Evolutionary conservation across 208 protist genomes (phyloP).

Genomic region (Leishmania guyanensis): DNA sequence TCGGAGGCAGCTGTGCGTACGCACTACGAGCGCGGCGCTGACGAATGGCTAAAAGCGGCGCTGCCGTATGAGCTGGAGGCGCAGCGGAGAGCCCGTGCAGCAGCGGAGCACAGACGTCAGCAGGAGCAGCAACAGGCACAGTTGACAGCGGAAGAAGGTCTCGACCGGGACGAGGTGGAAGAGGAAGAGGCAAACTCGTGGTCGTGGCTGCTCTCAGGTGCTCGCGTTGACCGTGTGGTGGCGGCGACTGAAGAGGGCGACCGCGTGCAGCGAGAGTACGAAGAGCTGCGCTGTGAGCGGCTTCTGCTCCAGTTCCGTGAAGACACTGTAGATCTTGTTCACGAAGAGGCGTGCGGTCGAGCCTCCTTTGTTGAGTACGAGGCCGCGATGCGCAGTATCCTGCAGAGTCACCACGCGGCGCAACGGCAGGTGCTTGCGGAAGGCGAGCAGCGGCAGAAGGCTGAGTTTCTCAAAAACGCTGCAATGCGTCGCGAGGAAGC

Average conservation of each 20-base stretch:
- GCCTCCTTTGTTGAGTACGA: slow-evolving; percentile 26
- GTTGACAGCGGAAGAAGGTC: slow-evolving; percentile 6
- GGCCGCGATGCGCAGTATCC: slow-evolving; percentile 14
- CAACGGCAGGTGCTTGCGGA: slow-evolving; percentile 13
- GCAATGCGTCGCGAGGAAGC: slow-evolving; percentile 11
- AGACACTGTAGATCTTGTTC: slow-evolving; percentile 20
- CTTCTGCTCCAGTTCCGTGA: slow-evolving; percentile 10
- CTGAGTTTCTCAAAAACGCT: neutral
- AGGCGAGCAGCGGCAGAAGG: slow-evolving; percentile 17
- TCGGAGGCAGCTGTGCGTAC: slow-evolving; percentile 25
- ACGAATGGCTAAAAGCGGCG: slow-evolving; percentile 14
- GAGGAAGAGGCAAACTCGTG: slow-evolving; percentile 25
- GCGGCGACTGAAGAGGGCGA: slow-evolving; percentile 36
- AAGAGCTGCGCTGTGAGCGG: slow-evolving; percentile 18
- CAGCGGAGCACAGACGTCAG: slow-evolving; percentile 11
- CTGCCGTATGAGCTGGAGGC: slow-evolving; percentile 16
- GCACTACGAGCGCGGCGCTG: slow-evolving; percentile 25
- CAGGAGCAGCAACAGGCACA: slow-evolving; percentile 1
- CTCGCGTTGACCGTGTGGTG: slow-evolving; percentile 32
- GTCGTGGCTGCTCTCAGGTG: slow-evolving; percentile 28
- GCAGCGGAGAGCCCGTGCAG: neutral
- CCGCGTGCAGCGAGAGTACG: slow-evolving; percentile 40
- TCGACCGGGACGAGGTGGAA: neutral
- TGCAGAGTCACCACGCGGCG: slow-evolving; percentile 10
- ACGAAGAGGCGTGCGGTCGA: slow-evolving; percentile 26